Evolutionary conservation across 2,329 filamentous ascomycete genomes (phyloP).

Genomic region (Furcasterigmium furcatum): DNA sequence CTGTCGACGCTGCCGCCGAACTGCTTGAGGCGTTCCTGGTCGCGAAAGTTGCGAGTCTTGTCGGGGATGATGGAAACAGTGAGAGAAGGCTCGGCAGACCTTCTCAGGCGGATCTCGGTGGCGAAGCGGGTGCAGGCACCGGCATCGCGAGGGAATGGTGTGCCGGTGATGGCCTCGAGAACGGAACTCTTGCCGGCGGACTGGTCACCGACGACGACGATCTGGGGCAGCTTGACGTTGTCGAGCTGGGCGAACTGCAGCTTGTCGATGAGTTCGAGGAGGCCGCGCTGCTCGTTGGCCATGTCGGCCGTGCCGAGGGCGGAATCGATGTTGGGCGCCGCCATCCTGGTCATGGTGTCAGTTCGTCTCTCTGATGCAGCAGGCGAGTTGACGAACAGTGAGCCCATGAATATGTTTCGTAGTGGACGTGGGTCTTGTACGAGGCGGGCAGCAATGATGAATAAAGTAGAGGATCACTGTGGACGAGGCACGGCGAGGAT

Average conservation of each 20-base stretch:
- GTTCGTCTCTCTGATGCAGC: neutral
- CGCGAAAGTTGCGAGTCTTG: slow-evolving; percentile 39
- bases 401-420: neutral
- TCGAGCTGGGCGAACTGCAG: slow-evolving; percentile 51
- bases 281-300: slow-evolving; percentile 50
- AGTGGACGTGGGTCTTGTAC: neutral
- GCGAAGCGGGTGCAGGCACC: slow-evolving; percentile 61
- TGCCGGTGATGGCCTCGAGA: slow-evolving; percentile 60
- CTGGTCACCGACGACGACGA: slow-evolving; percentile 63
- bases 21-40: slow-evolving; percentile 43
- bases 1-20: slow-evolving; percentile 44
- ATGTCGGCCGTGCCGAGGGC: slow-evolving; percentile 47
- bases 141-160: slow-evolving; percentile 57
- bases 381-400: slow-evolving; percentile 1
- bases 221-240: slow-evolving; percentile 53
- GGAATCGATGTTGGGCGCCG: slow-evolving; percentile 38
- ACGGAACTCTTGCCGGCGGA: slow-evolving; percentile 63
- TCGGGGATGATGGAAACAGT: slow-evolving; percentile 55
- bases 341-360: slow-evolving; percentile 24
- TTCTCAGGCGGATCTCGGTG: slow-evolving; percentile 55
- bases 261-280: slow-evolving; percentile 55
- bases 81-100: slow-evolving; percentile 38
- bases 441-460: neutral
- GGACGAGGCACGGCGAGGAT: neutral
- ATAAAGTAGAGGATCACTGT: neutral